Base-by-base conservation (phyloP, 164 flowering plant genomes). In the Protea cynaroides region DNA sequence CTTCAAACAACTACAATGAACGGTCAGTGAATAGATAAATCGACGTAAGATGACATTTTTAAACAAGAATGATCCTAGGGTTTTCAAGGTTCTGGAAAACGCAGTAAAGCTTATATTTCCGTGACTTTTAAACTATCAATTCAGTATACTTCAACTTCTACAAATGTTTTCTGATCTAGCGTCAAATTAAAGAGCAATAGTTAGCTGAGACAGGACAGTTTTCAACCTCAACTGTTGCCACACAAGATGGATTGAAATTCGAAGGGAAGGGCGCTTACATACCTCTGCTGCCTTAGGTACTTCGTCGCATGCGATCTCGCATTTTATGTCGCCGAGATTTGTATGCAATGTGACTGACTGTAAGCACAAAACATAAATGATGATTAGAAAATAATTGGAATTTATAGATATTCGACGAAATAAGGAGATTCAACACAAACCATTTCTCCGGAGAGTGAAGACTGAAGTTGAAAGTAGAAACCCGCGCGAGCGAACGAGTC, bases 321-420 rank as follows among this genome's bases (percentile, higher is more conserved):
- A 92, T 78, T 92, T 92, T 70, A 92, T 83, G 77, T 92, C 97
- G 49, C 97, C 97, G 19, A 92, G 88, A 69, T 92, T 92, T 11
- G 96, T 89, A 76, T 92, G 97, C 55, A 92, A 75, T 24, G 96
- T 92, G 18, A 92, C 96, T 0, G 97, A 79, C 97, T 84, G 81
- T 61, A 71, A 12, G 24, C 19, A 56, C 23, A 8, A 17, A 18
- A 66, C 59, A 43, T 25, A 2, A 15, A 54, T 4, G 12, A 44
- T 5, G 12, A 44, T 44, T 15, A 44, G 52, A 15, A 17, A 0
- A 49, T 12, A 49, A 49, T 18, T 13, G 15, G 47, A 15, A 4
- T 12, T 7, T 10, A 0, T 14, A 46, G 7, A 1, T 66, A 67
- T 55, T 68, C 68, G 75, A 75, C 19, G 59, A 71, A 75, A 58